Evolutionary conservation across 441 rosid species (phyloP), one percentile per base, ranked within the genome.

Genomic region (Cnidoscolus chayamansa): DNA sequence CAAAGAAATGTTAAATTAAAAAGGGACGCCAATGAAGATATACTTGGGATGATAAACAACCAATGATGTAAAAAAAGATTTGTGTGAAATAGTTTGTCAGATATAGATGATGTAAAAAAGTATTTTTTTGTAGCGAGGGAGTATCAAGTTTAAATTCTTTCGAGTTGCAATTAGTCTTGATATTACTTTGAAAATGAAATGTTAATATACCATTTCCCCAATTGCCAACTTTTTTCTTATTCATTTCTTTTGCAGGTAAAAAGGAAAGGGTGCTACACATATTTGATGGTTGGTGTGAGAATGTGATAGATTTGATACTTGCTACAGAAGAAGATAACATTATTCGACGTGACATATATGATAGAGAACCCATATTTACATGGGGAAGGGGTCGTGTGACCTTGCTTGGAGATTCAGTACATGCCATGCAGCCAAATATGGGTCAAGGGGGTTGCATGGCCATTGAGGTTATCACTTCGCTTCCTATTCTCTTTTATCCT

Each of bases 391-490:
- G 94, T 56, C 90, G 90, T 70, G 94, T 94, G 71, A 94, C 98
- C 17, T 80, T 92, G 71, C 97, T 90, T 0, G 98, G 98, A 20
- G 98, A 94, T 79, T 92, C 97, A 57, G 75, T 94, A 55, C 97
- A 92, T 81, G 97, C 98, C 12, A 90, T 94, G 98, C 98, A 92
- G 73, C 98, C 97, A 31, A 94, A 90, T 76, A 62, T 94, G 89
- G 97, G 97, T 54, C 97, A 92, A 85, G 97, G 96, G 40, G 98
- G 97, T 40, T 94, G 97, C 77, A 94, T 94, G 97, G 98, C 97
- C 65, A 90, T 94, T 78, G 97, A 92, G 90, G 97, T 94, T 25
- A 83, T 50, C 51, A 17, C 43, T 77, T 63, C 50, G 25, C 50
- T 45, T 67, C 15, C 56, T 2, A 11, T 51, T 45, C 57, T 49